Conservation (phyloP, 306 rosid species). For the Abrus precatorius region DNA sequence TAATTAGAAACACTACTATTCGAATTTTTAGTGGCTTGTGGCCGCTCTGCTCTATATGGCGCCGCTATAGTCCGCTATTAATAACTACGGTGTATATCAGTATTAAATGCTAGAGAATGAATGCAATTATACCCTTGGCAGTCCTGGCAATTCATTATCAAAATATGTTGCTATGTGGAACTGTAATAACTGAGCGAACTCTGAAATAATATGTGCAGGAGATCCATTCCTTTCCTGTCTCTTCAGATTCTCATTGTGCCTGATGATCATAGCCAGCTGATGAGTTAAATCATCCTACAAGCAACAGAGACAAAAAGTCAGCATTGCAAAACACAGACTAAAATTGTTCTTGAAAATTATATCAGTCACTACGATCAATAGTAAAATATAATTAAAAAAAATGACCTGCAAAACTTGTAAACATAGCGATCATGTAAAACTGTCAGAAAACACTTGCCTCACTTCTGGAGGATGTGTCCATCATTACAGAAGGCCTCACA, state of each 20-base stretch:
- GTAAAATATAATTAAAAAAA: slow-evolving; percentile 40
- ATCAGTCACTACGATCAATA: neutral
- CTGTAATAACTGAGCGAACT: slow-evolving; percentile 96
- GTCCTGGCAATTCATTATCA: slow-evolving; percentile 96
- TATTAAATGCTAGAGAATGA: slow-evolving; percentile 39
- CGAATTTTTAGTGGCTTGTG: too few species aligned
- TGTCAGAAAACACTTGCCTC: slow-evolving; percentile 70
- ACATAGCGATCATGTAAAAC: neutral
- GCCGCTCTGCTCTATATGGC: too few species aligned
- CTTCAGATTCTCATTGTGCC: slow-evolving; percentile 93
- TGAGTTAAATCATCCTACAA: slow-evolving; percentile 95
- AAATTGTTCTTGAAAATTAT: slow-evolving; percentile 1
- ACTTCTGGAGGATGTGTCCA: slow-evolving; percentile 98
- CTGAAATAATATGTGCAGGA: slow-evolving; percentile 97
- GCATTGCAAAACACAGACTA: neutral
- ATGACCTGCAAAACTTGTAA: slow-evolving; percentile 26
- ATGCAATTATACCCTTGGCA: slow-evolving; percentile 83
- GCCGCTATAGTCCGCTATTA: too few species aligned
- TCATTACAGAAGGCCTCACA: slow-evolving; percentile 99
- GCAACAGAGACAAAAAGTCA: slow-evolving; percentile 40
- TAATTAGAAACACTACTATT: too few species aligned
- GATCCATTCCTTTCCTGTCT: slow-evolving; percentile 97
- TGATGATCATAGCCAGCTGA: slow-evolving; percentile 97
- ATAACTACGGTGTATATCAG: neutral
- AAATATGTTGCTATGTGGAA: slow-evolving; percentile 97